Base-by-base conservation (phyloP, 495 filamentous ascomycete species). In the Penicillium angulare region DNA sequence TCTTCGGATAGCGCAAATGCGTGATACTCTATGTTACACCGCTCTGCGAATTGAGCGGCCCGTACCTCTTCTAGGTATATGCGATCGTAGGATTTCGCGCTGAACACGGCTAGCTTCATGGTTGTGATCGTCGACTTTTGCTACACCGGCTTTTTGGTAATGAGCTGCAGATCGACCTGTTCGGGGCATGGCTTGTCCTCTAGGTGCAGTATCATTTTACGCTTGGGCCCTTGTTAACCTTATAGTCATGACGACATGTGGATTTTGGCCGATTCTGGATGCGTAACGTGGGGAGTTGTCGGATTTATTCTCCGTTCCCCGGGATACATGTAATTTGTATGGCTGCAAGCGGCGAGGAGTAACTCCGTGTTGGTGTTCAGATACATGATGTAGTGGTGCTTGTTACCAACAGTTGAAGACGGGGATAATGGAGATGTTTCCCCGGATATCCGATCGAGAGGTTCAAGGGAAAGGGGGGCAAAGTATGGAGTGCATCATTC, bases 71-170 rank as follows among this genome's bases (percentile, higher is more conserved):
- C 63, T 17, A 85, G 69, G 64, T 71, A 83, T 40, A 61, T 60
- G 34, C 69, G 71, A 66, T 85, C 82, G 69, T 85, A 84, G 44
- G 80, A 71, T 67, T 85, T 83, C 33, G 81, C 71, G 64, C 77
- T 81, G 68, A 84, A 85, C 50, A 84, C 78, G 55, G 80, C 77
- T 56, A 85, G 59, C 58, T 82, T 79, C 78, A 81, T 78, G 70
- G 3, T 49, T 2, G 13, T n/a, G n/a, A n/a, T n/a, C n/a, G n/a
- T n/a, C n/a, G n/a, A n/a, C n/a, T n/a, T n/a, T n/a, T n/a, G n/a
- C n/a, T n/a, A n/a, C n/a, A n/a, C n/a, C n/a, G n/a, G n/a, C n/a
- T n/a, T n/a, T n/a, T n/a, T n/a, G n/a, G n/a, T n/a, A n/a, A n/a
- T n/a, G n/a, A n/a, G n/a, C n/a, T n/a, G n/a, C n/a, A n/a, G n/a